Conservation (phyloP, 129 eudicot species). For the Ambrosia trifida region DNA sequence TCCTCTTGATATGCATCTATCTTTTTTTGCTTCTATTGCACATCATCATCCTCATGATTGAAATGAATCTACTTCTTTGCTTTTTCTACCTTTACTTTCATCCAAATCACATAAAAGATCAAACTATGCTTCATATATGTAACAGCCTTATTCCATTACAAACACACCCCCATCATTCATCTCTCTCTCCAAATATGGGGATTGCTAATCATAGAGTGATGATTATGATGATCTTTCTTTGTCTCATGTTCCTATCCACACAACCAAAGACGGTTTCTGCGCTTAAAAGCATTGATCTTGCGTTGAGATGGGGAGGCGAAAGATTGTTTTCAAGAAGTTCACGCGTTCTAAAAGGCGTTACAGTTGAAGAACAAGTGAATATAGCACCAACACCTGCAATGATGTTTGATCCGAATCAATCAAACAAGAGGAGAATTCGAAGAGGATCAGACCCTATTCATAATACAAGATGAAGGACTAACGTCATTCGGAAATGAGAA, state of each 20-base stretch:
- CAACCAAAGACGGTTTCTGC: slow-evolving; percentile 54
- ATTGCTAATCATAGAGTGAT: slow-evolving; percentile 32
- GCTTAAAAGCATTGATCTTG: slow-evolving; percentile 55
- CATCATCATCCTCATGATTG: slow-evolving; percentile 62
- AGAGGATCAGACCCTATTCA: slow-evolving; percentile 91
- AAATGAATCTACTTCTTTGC: slow-evolving; percentile 60
- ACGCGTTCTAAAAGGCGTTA: slow-evolving; percentile 34
- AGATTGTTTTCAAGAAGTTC: slow-evolving; percentile 37
- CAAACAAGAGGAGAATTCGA: slow-evolving; percentile 67
- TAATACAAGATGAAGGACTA: slow-evolving; percentile 54
- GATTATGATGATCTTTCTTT: slow-evolving; percentile 36
- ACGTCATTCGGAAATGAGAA: background rate
- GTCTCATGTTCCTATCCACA: slow-evolving; percentile 49
- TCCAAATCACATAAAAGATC: slow-evolving; percentile 55
- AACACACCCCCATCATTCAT: slow-evolving; percentile 23
- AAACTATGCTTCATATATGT: slow-evolving; percentile 44
- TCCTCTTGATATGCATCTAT: slow-evolving; percentile 41
- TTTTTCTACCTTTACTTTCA: slow-evolving; percentile 49
- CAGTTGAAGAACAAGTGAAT: slow-evolving; percentile 40
- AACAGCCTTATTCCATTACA: slow-evolving; percentile 36
- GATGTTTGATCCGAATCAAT: slow-evolving; percentile 63
- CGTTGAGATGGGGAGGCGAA: slow-evolving; percentile 46
- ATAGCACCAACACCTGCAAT: slow-evolving; percentile 65
- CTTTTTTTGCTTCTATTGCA: slow-evolving; percentile 24
- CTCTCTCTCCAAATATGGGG: slow-evolving; percentile 44